Evolutionary conservation across 1,284 basidiomycete species (phyloP).

Genomic region (Inonotus hispidus): DNA sequence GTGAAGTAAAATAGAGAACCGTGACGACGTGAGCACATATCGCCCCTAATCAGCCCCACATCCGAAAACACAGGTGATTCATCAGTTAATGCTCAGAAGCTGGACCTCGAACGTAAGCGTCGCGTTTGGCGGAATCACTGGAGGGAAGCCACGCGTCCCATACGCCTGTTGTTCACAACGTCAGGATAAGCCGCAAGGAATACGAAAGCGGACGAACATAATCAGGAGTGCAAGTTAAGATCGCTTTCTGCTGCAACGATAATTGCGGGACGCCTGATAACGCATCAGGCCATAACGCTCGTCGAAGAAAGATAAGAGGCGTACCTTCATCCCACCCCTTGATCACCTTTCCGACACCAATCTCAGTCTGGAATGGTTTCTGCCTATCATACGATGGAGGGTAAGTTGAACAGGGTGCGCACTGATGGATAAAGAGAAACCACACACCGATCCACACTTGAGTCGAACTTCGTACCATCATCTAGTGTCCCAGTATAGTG

Average conservation of each 20-base stretch:
- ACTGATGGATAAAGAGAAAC: neutral
- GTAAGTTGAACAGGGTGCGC: neutral
- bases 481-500: slow-evolving; percentile 29
- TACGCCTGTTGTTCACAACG: slow-evolving; percentile 46
- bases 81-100: slow-evolving; percentile 61
- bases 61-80: neutral
- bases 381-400: slow-evolving; percentile 32
- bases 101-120: slow-evolving; percentile 80
- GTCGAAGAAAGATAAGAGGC: slow-evolving; percentile 22
- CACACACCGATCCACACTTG: slow-evolving; percentile 61
- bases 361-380: slow-evolving; percentile 64
- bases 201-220: slow-evolving; percentile 41
- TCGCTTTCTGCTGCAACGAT: slow-evolving; percentile 74
- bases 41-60: neutral
- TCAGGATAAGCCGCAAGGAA: neutral
- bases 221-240: slow-evolving; percentile 60
- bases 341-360: slow-evolving; percentile 80
- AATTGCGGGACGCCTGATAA: slow-evolving; percentile 64
- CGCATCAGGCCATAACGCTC: slow-evolving; percentile 18
- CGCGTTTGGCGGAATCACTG: slow-evolving; percentile 74
- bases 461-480: slow-evolving; percentile 54
- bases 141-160: slow-evolving; percentile 68
- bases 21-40: neutral
- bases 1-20: neutral
- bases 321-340: slow-evolving; percentile 89